These are phyloP conservation scores for Secale cereale DNA, from an alignment of 176 grass and related monocot species.

Conservation along the genomic window DNA sequence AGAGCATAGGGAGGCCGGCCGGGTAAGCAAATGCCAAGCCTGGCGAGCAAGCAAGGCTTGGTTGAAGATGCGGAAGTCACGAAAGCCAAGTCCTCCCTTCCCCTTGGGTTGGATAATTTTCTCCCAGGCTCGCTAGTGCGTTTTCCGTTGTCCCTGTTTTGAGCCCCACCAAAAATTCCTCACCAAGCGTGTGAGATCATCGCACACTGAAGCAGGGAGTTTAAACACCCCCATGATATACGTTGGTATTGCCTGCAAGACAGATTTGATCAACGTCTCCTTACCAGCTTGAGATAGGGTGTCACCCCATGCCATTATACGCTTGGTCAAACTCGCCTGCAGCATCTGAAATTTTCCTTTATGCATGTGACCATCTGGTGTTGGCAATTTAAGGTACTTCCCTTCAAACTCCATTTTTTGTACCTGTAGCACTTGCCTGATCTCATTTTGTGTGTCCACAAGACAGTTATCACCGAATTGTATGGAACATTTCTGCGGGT, in stretches of 20 bases:
- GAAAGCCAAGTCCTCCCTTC: not conserved
- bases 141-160: not conserved
- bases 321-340: not conserved
- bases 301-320: not conserved
- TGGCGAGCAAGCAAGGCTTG: not conserved
- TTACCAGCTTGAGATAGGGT: too few species aligned
- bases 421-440: too few species aligned
- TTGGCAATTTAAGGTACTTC: not conserved
- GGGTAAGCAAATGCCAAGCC: not conserved
- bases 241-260: not conserved
- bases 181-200: not conserved
- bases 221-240: not conserved
- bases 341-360: not conserved
- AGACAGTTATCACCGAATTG: too few species aligned
- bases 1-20: not conserved
- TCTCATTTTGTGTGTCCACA: too few species aligned
- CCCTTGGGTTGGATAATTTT: not conserved
- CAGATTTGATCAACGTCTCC: not conserved
- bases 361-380: not conserved
- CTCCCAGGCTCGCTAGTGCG: not conserved
- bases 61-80: not conserved
- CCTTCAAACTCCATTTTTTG: too few species aligned
- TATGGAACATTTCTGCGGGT: too few species aligned
- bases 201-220: not conserved
- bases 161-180: too few species aligned